Percentiles rank a stretch among this genome's conserved stretches.
phyloP scores from a whole-genome alignment of 768 basidiomycete genomes.

The Leccinum ochraceum region DNA sequence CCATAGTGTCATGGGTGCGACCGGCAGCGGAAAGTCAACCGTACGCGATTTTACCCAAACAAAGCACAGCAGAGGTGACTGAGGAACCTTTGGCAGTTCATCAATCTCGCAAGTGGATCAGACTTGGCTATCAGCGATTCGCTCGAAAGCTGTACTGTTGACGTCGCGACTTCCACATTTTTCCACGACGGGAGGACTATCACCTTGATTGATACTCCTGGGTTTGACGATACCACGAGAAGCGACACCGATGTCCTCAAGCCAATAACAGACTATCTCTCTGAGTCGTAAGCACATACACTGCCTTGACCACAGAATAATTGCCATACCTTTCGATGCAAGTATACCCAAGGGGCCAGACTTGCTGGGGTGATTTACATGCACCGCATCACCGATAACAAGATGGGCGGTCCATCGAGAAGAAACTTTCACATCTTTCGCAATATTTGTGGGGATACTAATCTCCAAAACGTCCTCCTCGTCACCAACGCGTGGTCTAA shows the following conservation, averaged over 20 bases:
- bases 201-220: conserved; percentile 58
- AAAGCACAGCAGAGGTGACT: not conserved
- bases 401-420: conserved; percentile 50
- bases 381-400: conserved; percentile 51
- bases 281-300: conserved; percentile 24
- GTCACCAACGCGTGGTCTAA: conserved; percentile 56
- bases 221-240: conserved; percentile 54
- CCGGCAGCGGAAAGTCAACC: conserved; percentile 27
- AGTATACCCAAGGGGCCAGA: conserved; percentile 28
- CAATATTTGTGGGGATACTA: conserved; percentile 49
- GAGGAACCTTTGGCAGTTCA: conserved; percentile 12
- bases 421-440: conserved; percentile 52
- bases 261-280: conserved; percentile 43
- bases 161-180: conserved; percentile 39
- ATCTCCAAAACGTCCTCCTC: conserved; percentile 49
- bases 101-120: conserved; percentile 24
- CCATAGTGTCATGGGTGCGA: conserved; percentile 26
- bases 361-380: conserved; percentile 50
- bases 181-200: conserved; percentile 42
- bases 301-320: not conserved
- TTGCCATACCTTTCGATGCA: conserved; percentile 6
- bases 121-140: conserved; percentile 23
- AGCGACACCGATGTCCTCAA: conserved; percentile 48
- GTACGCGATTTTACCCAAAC: conserved; percentile 9
- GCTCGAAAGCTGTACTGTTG: conserved; percentile 27